These are phyloP conservation scores for Suhomyces bokatorum DNA, from an alignment of 1,139 yeast species.

Conservation along the genomic window DNA sequence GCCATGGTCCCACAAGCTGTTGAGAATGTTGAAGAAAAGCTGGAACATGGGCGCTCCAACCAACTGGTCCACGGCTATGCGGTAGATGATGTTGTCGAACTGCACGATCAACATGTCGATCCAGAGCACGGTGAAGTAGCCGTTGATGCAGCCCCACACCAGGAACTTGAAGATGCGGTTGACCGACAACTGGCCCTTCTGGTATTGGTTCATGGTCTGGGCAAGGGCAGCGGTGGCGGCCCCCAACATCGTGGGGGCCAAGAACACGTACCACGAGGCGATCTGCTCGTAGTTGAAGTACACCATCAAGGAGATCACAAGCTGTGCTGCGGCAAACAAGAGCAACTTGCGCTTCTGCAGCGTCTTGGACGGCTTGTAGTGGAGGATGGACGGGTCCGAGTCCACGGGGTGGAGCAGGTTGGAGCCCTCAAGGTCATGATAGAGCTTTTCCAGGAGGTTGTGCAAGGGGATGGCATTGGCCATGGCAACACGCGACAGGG, in stretches of 20 bases:
- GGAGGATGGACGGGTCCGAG: constrained; percentile 8
- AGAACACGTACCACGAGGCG: constrained; percentile 20
- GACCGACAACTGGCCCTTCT: constrained; percentile 40
- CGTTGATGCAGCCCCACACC: constrained; percentile 65
- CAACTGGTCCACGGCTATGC: constrained; percentile 54
- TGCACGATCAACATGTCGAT: constrained; percentile 45
- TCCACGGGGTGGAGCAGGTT: constrained; percentile 12
- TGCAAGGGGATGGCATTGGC: constrained; percentile 5
- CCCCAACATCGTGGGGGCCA: constrained; percentile 48
- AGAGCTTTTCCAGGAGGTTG: constrained; percentile 11
- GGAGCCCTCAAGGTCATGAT: constrained; percentile 14
- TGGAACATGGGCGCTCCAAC: constrained; percentile 60
- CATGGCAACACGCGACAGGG: constrained; percentile 1
- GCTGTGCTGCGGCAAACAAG: constrained; percentile 26
- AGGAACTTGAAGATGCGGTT: constrained; percentile 50
- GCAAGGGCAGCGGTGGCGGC: constrained; percentile 56
- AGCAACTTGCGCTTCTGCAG: constrained; percentile 8
- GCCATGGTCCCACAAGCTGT: constrained; percentile 58
- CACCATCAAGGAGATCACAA: constrained; percentile 23
- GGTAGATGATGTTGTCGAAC: constrained; percentile 33
- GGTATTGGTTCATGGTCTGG: constrained; percentile 55
- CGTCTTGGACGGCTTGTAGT: constrained; percentile 5
- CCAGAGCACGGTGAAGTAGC: constrained; percentile 58
- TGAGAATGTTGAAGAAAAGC: constrained; percentile 47
- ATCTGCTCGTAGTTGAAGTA: constrained; percentile 32